Conservation (phyloP, 495 filamentous ascomycete genomes). For the Xylaria curta region DNA sequence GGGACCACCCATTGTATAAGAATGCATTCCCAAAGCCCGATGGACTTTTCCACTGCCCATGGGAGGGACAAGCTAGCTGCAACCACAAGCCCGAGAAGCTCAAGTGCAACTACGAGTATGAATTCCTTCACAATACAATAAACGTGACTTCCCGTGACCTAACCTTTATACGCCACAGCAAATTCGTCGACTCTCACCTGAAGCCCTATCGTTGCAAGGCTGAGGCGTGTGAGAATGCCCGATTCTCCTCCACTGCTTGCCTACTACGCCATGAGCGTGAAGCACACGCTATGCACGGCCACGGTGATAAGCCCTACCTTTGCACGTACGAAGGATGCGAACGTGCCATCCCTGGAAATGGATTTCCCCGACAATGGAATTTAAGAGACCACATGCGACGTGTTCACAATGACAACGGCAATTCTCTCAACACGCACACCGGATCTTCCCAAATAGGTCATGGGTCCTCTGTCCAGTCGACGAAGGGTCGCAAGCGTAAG, state of each 20-base stretch:
- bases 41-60: slow-evolving; percentile 90
- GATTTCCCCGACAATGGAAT: slow-evolving; percentile 94
- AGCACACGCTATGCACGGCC: slow-evolving; percentile 92
- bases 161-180: slow-evolving; percentile 59
- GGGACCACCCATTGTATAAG: slow-evolving; percentile 81
- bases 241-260: slow-evolving; percentile 92
- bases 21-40: slow-evolving; percentile 68
- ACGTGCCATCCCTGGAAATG: slow-evolving; percentile 75
- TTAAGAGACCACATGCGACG: slow-evolving; percentile 92
- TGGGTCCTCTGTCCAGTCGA: slow-evolving; percentile 38
- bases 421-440: slow-evolving; percentile 40
- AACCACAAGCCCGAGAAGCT: slow-evolving; percentile 86
- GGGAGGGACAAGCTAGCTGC: slow-evolving; percentile 75
- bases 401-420: slow-evolving; percentile 79
- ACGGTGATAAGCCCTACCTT: slow-evolving; percentile 86
- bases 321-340: slow-evolving; percentile 87
- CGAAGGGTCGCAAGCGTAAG: slow-evolving; percentile 59
- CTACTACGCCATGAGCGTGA: slow-evolving; percentile 94
- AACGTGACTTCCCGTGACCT: slow-evolving; percentile 26
- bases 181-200: slow-evolving; percentile 92
- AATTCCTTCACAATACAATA: slow-evolving; percentile 24
- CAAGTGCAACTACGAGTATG: slow-evolving; percentile 98
- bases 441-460: slow-evolving; percentile 45
- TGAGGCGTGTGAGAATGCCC: slow-evolving; percentile 73
- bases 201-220: slow-evolving; percentile 93